Base-by-base conservation (phyloP, 2,329 filamentous ascomycete genomes). In the Neofusicoccum parvum region DNA sequence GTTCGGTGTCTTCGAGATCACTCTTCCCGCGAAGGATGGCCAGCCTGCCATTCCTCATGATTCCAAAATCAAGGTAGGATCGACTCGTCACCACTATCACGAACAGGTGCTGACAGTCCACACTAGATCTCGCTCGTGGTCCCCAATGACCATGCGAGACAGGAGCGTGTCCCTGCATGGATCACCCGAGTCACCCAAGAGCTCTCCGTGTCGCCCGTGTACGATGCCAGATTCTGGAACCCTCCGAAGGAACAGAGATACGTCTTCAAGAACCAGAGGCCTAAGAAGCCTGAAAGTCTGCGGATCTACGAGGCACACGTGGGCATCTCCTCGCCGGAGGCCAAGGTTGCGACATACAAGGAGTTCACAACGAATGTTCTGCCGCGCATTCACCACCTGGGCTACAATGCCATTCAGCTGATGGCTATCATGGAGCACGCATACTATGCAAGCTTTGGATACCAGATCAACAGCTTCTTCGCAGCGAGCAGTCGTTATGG, bases 341-440 rank as follows among this genome's bases (percentile, higher is more conserved):
- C 90, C 68, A 89, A 88, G 70, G 93, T 99, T 45, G 88, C 95
- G 3, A 96, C 92, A 6, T 99, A 97, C 86, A 97, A 97, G 78
- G 94, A 99, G 80, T 99, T 99, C 78, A 98, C 94, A 2, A 85
- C 89, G 73, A 92, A 92, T 77, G 93, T 97, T 85, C 86, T 99
- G 7, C 94, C 94, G 15, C 88, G 94, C 66, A 98, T 99, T 80
- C 90, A 94, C 75, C 83, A 88, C 69, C 83, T 98, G 49, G 95
- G 94, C 46, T 99, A 99, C 83, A 98, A 99, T 76, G 91, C 94
- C 64, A 98, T 99, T 71, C 95, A 99, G 77, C 85, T 99, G 69
- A 99, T 99, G 95, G 95, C 95, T 51, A 86, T 99, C 75, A 99
- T 99, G 94, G 95, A 99, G 77, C 95, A 99, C 80, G 95, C 95